Evolutionary conservation across 257 asterid genomes (phyloP).

Genomic region (Solanum microdontum): DNA sequence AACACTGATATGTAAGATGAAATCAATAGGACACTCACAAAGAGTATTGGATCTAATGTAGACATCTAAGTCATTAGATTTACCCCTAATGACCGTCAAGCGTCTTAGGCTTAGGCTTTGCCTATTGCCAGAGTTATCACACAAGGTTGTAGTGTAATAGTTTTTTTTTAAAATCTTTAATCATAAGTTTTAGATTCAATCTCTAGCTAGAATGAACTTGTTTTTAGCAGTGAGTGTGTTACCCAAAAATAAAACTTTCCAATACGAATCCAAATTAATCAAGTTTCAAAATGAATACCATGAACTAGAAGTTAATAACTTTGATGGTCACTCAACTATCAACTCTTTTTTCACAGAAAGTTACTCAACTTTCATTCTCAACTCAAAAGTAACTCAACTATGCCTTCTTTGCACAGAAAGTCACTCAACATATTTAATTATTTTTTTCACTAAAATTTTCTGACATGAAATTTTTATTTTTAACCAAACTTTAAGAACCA

Average conservation of each 20-base stretch:
- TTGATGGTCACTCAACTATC: too few relatives aligned
- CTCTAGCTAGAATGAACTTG: too few relatives aligned
- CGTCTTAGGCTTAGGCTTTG: not conserved
- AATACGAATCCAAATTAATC: not conserved
- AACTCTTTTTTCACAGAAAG: too few relatives aligned
- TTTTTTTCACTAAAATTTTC: too few relatives aligned
- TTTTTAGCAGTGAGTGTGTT: too few relatives aligned
- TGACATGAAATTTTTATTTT: too few relatives aligned
- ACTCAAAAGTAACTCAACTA: too few relatives aligned
- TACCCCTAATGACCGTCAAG: not conserved
- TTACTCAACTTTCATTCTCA: too few relatives aligned
- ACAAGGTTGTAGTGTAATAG: not conserved
- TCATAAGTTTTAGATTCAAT: not conserved
- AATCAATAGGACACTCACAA: not conserved
- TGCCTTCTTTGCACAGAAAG: too few relatives aligned
- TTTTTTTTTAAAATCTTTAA: not conserved
- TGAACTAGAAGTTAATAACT: not conserved
- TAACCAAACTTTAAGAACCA: too few relatives aligned
- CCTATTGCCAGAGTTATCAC: not conserved
- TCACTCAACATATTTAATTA: too few relatives aligned
- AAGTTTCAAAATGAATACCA: not conserved
- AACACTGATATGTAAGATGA: not conserved
- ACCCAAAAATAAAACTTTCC: too few relatives aligned
- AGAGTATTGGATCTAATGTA: not conserved
- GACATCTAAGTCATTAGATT: not conserved